phyloP scores from a whole-genome alignment of 352 stramenopile genomes.

The Pythium aphanidermatum region DNA sequence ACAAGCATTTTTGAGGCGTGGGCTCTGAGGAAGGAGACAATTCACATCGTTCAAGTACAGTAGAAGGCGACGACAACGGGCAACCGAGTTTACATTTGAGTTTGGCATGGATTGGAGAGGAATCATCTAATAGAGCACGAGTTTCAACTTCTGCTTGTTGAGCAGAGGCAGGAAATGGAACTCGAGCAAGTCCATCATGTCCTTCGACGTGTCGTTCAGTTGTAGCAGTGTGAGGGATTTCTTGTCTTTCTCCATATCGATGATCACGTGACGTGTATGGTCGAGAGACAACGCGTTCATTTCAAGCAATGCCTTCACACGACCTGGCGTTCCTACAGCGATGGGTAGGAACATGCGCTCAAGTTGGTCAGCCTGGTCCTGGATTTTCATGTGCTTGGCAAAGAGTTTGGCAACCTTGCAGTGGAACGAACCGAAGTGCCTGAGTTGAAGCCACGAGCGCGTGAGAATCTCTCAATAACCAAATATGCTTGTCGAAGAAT shows the following conservation, averaged over 20 bases:
- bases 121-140: slow-evolving; percentile 63
- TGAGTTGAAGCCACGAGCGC: slow-evolving; percentile 15
- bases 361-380: slow-evolving; percentile 86
- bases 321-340: slow-evolving; percentile 68
- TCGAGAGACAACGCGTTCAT: slow-evolving; percentile 67
- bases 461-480: slow-evolving; percentile 36
- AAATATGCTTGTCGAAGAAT: slow-evolving; percentile 20
- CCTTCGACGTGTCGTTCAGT: slow-evolving; percentile 77
- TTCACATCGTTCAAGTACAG: slow-evolving; percentile 2
- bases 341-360: slow-evolving; percentile 64
- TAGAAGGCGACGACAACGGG: too few relatives aligned
- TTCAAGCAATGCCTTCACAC: slow-evolving; percentile 76
- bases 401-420: slow-evolving; percentile 95
- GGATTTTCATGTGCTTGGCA: slow-evolving; percentile 90
- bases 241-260: slow-evolving; percentile 88
- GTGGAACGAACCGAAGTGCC: slow-evolving; percentile 76
- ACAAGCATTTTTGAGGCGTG: slow-evolving; percentile 50
- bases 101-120: neutral
- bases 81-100: slow-evolving; percentile 18
- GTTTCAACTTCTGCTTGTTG: slow-evolving; percentile 59
- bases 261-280: slow-evolving; percentile 71
- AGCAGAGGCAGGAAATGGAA: slow-evolving; percentile 66
- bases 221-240: slow-evolving; percentile 80
- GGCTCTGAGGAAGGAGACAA: neutral
- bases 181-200: slow-evolving; percentile 76